Conservation (phyloP, 495 filamentous ascomycete species). For the Usnea hakonensis region DNA sequence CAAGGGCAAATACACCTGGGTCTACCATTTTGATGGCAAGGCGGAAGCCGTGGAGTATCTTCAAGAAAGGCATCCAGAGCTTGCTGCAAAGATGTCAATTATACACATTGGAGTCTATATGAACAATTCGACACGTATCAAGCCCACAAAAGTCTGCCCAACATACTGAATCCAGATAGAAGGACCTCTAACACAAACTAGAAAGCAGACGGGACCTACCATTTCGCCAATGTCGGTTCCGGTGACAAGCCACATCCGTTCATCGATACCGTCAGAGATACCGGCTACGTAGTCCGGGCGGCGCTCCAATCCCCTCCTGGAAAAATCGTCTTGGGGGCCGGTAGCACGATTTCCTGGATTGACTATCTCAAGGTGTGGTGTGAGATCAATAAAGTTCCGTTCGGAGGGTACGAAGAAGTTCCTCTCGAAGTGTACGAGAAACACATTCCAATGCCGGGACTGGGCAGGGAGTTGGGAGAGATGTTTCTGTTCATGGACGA, state of each 20-base stretch:
- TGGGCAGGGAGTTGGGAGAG: background rate
- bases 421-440: background rate
- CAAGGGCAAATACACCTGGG: background rate
- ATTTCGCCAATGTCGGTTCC: background rate
- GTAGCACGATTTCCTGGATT: background rate
- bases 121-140: background rate
- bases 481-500: background rate
- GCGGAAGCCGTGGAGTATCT: background rate
- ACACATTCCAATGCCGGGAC: background rate
- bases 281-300: background rate
- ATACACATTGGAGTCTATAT: background rate
- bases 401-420: background rate
- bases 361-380: background rate
- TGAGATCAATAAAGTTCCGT: background rate
- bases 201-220: background rate
- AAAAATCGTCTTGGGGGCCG: background rate
- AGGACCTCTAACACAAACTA: background rate
- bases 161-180: background rate
- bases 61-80: background rate
- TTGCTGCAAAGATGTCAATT: background rate
- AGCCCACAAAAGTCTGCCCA: background rate
- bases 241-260: background rate
- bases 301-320: background rate
- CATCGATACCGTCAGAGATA: background rate
- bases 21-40: background rate